Evolutionary conservation across 179 eudicot genomes (phyloP), one percentile per base, ranked within the genome.

Genomic region (Beta macrorhiza): DNA sequence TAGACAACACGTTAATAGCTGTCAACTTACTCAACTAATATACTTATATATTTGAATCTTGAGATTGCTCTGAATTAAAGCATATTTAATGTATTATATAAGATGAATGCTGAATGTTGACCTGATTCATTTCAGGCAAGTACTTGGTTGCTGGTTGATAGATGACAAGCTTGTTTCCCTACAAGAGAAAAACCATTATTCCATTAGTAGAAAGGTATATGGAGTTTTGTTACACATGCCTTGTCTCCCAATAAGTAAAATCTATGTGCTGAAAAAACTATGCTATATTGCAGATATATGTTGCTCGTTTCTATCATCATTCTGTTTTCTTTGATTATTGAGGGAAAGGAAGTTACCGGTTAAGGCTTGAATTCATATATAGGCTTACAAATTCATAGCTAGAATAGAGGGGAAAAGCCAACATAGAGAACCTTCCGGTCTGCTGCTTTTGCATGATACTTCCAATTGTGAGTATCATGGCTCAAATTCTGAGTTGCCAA

Each of bases 61-160:
- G 32, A 29, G 32, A 29, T 29, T 29, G 1, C 56, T 76, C 72
- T 77, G 59, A 61, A 15, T 9, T 45, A 49, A 47, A 7, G 44
- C 57, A 22, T 20, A 15, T 22, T 72, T 20, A 13, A 10, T 10
- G 22, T 16, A 14, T 37, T 22, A 45, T 65, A 25, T 19, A 65
- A 63, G 63, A 57, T 32, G 73, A n/a, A 75, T 49, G 47, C 63
- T 59, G 72, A 74, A 56, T 62, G 67, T 57, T n/a, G 84, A 86
- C 89, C 89, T 86, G 82, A 53, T 59, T 84, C 17, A 86, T 79
- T 76, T 82, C 85, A 72, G 89, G 82, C 75, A 86, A 78, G 64
- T 80, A 82, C 76, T 86, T 85, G 65, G 81, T 73, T 64, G 89
- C 89, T 51, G 89, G 89, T 68, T 86, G 87, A 74, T 81, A 84